These are phyloP conservation scores for Chlamydomonas reinhardtii DNA, from an alignment of 163 green algal species.

Conservation along the genomic window DNA sequence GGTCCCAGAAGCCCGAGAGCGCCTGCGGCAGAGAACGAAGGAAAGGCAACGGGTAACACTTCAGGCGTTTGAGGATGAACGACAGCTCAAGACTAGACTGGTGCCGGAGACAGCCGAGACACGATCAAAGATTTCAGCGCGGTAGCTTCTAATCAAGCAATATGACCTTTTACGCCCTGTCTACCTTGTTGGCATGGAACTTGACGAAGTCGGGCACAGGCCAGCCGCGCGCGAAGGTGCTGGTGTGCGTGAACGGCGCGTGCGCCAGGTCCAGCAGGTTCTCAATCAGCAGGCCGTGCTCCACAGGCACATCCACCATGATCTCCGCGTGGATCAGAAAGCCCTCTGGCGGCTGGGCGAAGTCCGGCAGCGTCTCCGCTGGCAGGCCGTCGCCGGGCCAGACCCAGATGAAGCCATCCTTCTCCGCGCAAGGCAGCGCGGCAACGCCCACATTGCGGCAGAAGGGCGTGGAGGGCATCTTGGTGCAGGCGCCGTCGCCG, in stretches of 20 bases:
- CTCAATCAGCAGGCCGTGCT: slow-evolving; percentile 98
- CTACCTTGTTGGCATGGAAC: slow-evolving; percentile 80
- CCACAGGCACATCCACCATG: slow-evolving; percentile 94
- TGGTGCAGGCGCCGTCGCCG: slow-evolving; percentile 83
- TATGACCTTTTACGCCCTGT: not conserved
- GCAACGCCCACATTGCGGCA: slow-evolving; percentile 82
- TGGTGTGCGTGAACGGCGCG: slow-evolving; percentile 96
- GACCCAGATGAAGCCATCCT: slow-evolving; percentile 96
- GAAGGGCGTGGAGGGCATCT: slow-evolving; percentile 92
- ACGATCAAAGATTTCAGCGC: no score
- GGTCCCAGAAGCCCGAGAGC: slow-evolving; percentile 91
- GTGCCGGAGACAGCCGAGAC: no score
- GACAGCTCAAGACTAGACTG: no score
- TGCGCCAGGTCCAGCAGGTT: slow-evolving; percentile 99
- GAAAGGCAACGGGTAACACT: no score
- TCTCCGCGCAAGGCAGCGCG: slow-evolving; percentile 84
- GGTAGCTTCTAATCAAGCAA: no score
- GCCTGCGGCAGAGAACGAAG: not conserved
- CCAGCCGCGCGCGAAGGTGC: slow-evolving; percentile 97
- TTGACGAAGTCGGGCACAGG: slow-evolving; percentile 91
- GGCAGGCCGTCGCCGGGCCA: slow-evolving; percentile 84
- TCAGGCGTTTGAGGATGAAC: no score
- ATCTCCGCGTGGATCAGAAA: slow-evolving; percentile 91
- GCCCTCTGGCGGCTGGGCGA: slow-evolving; percentile 63
- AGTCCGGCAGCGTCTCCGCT: slow-evolving; percentile 57